Percentiles rank a stretch among this genome's conserved stretches.
These are phyloP conservation scores for Bisporella sp. DNA, from an alignment of 2,329 filamentous ascomycete genomes.

Conservation along the genomic window DNA sequence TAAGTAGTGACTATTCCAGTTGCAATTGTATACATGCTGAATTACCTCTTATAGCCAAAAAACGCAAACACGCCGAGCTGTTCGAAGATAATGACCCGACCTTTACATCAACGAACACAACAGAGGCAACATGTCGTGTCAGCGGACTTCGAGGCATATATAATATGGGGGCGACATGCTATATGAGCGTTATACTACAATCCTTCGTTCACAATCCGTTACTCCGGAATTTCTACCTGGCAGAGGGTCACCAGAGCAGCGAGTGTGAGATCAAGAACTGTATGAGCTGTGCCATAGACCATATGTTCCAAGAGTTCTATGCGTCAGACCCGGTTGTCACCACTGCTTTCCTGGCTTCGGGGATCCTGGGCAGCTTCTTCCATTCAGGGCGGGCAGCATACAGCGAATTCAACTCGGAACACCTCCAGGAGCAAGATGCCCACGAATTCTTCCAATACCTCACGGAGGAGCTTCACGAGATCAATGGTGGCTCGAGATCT, in stretches of 20 bases:
- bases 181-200: slow-evolving; percentile 94
- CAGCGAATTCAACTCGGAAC: slow-evolving; percentile 73
- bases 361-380: slow-evolving; percentile 86
- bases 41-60: slow-evolving; percentile 43
- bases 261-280: slow-evolving; percentile 62
- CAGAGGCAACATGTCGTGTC: slow-evolving; percentile 72
- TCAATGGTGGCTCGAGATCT: slow-evolving; percentile 54
- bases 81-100: slow-evolving; percentile 66
- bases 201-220: slow-evolving; percentile 90
- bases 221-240: slow-evolving; percentile 84
- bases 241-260: slow-evolving; percentile 75
- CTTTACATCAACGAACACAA: slow-evolving; percentile 73
- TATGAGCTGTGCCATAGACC: slow-evolving; percentile 64
- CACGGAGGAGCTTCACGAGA: slow-evolving; percentile 81
- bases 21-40: not conserved
- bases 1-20: slow-evolving; percentile 30
- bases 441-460: slow-evolving; percentile 97
- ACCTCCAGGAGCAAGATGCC: slow-evolving; percentile 80
- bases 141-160: slow-evolving; percentile 88
- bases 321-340: slow-evolving; percentile 59
- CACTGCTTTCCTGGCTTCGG: slow-evolving; percentile 84
- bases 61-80: slow-evolving; percentile 69
- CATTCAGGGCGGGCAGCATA: slow-evolving; percentile 69
- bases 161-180: slow-evolving; percentile 97
- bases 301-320: slow-evolving; percentile 68